Percentiles rank a stretch among this genome's conserved stretches.
Conservation (phyloP, 345 rosid genomes). For the Populus ilicifolia region DNA sequence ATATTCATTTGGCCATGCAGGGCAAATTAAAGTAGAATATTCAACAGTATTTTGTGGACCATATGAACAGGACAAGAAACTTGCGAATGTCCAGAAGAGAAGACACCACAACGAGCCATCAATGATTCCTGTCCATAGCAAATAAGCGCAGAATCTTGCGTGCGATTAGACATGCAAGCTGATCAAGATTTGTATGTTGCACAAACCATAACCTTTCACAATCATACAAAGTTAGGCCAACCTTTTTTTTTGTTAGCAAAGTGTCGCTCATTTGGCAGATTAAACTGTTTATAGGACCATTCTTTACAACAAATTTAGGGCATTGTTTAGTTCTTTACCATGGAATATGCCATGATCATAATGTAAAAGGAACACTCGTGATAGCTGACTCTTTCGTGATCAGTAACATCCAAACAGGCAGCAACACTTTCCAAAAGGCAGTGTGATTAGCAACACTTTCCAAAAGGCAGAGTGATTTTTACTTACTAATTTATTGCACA, state of each 20-base stretch:
- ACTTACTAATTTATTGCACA: neutral
- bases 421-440: neutral
- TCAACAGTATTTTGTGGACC: neutral
- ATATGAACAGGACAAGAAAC: neutral
- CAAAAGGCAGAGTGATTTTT: neutral
- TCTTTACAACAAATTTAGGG: neutral
- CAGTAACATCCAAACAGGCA: neutral
- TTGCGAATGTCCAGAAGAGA: neutral
- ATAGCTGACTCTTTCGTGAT: too few species aligned
- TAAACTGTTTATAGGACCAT: too few species aligned
- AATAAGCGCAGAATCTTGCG: neutral
- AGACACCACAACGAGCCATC: neutral
- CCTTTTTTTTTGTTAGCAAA: too few species aligned
- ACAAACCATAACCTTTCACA: too few species aligned
- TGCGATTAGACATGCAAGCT: neutral
- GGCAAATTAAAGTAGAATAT: too few species aligned
- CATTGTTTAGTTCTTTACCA: neutral
- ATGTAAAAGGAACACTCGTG: too few species aligned
- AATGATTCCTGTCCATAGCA: neutral
- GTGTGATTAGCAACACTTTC: neutral
- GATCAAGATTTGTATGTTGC: too few species aligned
- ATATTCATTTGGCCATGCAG: too few species aligned
- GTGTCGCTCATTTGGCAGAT: too few species aligned
- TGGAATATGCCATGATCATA: conserved; percentile 7
- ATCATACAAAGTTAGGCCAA: too few species aligned